Percentiles rank a stretch among this genome's conserved stretches.
Evolutionary conservation across 73 alveolate species (phyloP).

Genomic region (Diophrys sp.): DNA sequence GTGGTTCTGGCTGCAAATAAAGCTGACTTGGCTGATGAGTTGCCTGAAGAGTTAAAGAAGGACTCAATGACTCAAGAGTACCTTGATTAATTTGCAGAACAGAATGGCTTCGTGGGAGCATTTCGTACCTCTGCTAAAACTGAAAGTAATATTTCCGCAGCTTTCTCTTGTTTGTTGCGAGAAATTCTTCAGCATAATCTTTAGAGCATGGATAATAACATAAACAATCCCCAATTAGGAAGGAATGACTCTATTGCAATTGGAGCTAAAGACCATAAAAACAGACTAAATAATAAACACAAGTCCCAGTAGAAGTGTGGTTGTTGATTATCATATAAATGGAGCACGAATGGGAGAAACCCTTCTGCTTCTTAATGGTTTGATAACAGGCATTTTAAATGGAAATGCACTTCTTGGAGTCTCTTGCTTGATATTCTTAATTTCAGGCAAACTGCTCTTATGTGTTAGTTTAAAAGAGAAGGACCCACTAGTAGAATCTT

Average conservation of each 20-base stretch:
- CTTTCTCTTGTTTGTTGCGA: slow-evolving; percentile 55
- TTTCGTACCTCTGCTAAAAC: slow-evolving; percentile 70
- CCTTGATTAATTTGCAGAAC: slow-evolving; percentile 55
- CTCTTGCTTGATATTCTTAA: too few species aligned
- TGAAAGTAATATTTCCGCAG: slow-evolving; percentile 49
- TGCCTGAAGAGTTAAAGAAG: slow-evolving; percentile 27
- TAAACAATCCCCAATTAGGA: background rate
- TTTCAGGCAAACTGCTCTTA: too few species aligned
- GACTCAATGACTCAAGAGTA: slow-evolving; percentile 56
- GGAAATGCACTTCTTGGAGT: too few species aligned
- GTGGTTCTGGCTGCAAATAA: slow-evolving; percentile 54
- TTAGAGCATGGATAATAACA: background rate
- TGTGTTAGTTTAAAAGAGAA: too few species aligned
- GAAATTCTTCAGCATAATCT: slow-evolving; percentile 41
- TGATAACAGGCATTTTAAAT: too few species aligned
- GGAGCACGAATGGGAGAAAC: background rate
- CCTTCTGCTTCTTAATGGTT: slow-evolving; percentile 14
- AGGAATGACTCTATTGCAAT: background rate
- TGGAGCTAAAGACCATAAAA: background rate
- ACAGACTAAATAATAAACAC: background rate
- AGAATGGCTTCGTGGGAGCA: slow-evolving; percentile 61
- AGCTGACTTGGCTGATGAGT: slow-evolving; percentile 33
- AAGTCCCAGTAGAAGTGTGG: slow-evolving; percentile 6
- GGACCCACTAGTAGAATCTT: too few species aligned
- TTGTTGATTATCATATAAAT: background rate